These are phyloP conservation scores for Cercospora sp. DNA, from an alignment of 2,329 filamentous ascomycete genomes.

Conservation along the genomic window DNA sequence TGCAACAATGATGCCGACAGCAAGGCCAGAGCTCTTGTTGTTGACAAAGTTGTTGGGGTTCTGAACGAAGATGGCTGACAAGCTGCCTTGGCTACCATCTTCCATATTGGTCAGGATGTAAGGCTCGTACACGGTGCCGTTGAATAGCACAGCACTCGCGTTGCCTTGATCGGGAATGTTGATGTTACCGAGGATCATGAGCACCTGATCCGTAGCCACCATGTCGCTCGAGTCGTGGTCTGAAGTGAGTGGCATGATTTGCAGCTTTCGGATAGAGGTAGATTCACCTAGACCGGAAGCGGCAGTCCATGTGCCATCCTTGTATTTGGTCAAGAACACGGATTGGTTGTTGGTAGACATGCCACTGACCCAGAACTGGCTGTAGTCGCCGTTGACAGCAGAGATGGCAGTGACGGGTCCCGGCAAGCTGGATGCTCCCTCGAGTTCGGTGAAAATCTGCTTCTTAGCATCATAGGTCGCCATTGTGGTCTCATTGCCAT, in stretches of 20 bases:
- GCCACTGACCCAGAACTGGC: constrained; percentile 81
- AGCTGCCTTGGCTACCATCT: constrained; percentile 67
- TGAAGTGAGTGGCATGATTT: constrained; percentile 72
- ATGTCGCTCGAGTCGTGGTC: constrained; percentile 66
- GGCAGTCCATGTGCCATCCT: constrained; percentile 68
- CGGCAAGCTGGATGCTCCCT: constrained; percentile 66
- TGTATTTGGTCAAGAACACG: constrained; percentile 76
- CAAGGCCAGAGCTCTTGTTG: constrained; percentile 57
- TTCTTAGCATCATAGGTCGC: constrained; percentile 70
- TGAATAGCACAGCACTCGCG: constrained; percentile 83
- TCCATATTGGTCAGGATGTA: constrained; percentile 74
- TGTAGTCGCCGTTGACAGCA: constrained; percentile 69
- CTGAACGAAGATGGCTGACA: constrained; percentile 82
- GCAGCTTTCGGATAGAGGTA: constrained; percentile 74
- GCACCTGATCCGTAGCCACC: constrained; percentile 65
- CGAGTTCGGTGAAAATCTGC: constrained; percentile 65
- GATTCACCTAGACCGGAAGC: constrained; percentile 64
- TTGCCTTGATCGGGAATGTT: constrained; percentile 73
- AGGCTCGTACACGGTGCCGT: constrained; percentile 75
- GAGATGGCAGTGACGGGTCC: constrained; percentile 78
- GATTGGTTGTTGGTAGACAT: constrained; percentile 60
- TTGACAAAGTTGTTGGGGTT: constrained; percentile 70
- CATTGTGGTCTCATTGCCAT: constrained; percentile 65
- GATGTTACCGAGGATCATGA: constrained; percentile 84
- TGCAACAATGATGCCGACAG: constrained; percentile 75